These are phyloP conservation scores for Orbilia blumenaviensis DNA, from an alignment of 2,329 filamentous ascomycete species.

Conservation along the genomic window DNA sequence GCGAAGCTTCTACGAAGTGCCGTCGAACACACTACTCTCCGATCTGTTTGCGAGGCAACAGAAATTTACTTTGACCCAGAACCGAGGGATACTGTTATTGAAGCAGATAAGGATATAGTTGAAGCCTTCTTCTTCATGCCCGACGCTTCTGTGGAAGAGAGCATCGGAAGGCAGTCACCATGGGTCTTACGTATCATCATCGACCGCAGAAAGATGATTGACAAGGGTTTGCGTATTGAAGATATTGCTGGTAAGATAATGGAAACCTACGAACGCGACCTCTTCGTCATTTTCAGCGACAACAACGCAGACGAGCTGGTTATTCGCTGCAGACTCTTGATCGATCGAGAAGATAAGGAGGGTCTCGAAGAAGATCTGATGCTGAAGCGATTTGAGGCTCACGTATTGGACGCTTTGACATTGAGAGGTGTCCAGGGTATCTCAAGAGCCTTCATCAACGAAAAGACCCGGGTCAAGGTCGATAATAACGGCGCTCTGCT, in stretches of 20 bases:
- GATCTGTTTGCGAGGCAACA: slow-evolving; percentile 87
- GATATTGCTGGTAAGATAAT: slow-evolving; percentile 92
- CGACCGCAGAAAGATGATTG: slow-evolving; percentile 91
- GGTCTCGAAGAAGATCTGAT: slow-evolving; percentile 87
- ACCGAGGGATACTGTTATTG: slow-evolving; percentile 83
- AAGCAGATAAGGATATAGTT: slow-evolving; percentile 89
- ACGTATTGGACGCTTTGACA: slow-evolving; percentile 88
- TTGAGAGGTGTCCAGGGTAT: slow-evolving; percentile 90
- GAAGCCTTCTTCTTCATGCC: slow-evolving; percentile 96
- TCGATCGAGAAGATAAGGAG: slow-evolving; percentile 69
- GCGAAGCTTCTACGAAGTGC: slow-evolving; percentile 86
- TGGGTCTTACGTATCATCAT: slow-evolving; percentile 95
- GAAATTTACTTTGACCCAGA: slow-evolving; percentile 98
- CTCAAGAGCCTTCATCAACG: slow-evolving; percentile 91
- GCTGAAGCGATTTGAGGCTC: slow-evolving; percentile 88
- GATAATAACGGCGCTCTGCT: slow-evolving; percentile 76
- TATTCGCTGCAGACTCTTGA: slow-evolving; percentile 86
- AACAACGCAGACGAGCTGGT: slow-evolving; percentile 97
- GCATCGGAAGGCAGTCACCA: slow-evolving; percentile 76
- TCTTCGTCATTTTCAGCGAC: slow-evolving; percentile 95
- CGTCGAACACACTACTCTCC: slow-evolving; percentile 93
- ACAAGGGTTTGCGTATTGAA: slow-evolving; percentile 89
- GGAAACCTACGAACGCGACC: slow-evolving; percentile 81
- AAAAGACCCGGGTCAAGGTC: slow-evolving; percentile 74
- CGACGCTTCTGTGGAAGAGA: slow-evolving; percentile 75